A percentile compares a stretch with the other conserved stretches of the same genome.
Evolutionary conservation across 345 rosid species (phyloP).

Genomic region (Eucalyptus polyanthemos): DNA sequence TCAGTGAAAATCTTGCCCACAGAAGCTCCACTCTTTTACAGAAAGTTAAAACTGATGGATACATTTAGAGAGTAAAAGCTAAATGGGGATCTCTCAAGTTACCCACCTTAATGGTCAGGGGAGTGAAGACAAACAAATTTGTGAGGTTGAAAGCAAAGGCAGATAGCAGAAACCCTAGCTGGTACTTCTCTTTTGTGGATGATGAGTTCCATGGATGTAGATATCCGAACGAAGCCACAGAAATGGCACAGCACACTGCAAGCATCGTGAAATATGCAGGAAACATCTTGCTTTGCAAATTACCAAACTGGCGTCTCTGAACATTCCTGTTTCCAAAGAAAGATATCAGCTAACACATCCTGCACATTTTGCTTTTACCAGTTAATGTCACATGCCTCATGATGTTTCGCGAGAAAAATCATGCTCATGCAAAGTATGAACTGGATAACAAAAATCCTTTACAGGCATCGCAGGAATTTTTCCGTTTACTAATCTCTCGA

Average conservation of each 20-base stretch:
- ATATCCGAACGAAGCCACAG: constrained; percentile 64
- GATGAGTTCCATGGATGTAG: constrained; percentile 91
- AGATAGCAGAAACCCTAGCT: constrained; percentile 75
- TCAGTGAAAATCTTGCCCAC: neutral
- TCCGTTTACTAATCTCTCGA: neutral
- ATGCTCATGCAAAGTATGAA: neutral
- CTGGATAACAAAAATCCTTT: neutral
- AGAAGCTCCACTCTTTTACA: neutral
- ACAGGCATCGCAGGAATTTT: no score
- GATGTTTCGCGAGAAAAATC: neutral
- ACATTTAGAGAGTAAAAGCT: neutral
- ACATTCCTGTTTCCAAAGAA: constrained; percentile 34
- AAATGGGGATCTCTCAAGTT: neutral
- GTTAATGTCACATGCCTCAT: neutral
- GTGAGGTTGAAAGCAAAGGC: constrained; percentile 76
- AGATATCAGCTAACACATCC: neutral
- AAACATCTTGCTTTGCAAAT: constrained; percentile 93
- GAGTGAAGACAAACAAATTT: constrained; percentile 80
- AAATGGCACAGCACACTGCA: constrained; percentile 64
- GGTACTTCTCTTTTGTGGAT: constrained; percentile 65
- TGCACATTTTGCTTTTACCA: neutral
- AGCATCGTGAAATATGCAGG: constrained; percentile 85
- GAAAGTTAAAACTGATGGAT: neutral
- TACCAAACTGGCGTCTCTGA: constrained; percentile 92
- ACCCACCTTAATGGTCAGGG: constrained; percentile 84